Percentiles rank a stretch among this genome's conserved stretches.
Conservation (phyloP, 768 basidiomycete species). For the Mycena vitilis region DNA sequence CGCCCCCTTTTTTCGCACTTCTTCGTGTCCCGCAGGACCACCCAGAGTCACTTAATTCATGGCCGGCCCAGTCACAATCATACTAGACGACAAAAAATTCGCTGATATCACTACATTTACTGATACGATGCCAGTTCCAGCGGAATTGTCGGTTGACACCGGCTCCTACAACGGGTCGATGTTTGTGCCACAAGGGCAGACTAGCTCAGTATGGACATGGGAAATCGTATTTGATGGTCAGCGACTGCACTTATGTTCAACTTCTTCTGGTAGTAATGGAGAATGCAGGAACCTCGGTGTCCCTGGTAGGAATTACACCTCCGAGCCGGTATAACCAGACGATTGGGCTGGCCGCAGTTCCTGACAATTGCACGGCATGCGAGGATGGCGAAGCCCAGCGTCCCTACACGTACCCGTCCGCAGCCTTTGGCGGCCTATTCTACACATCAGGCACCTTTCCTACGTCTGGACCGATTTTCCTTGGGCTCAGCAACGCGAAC, state of each 20-base stretch:
- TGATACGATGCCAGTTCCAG: too few relatives aligned
- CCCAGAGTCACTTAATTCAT: neutral
- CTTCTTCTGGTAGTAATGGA: neutral
- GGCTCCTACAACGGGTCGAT: neutral
- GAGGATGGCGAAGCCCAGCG: too few relatives aligned
- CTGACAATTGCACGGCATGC: too few relatives aligned
- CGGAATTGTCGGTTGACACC: too few relatives aligned
- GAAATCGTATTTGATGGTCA: neutral
- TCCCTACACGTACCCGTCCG: neutral
- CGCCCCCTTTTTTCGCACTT: neutral
- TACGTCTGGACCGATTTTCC: neutral
- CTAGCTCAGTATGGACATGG: neutral
- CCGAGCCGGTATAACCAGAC: slow-evolving; percentile 9
- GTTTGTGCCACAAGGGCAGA: neutral
- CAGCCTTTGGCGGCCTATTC: slow-evolving; percentile 9
- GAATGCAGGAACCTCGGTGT: slow-evolving; percentile 2
- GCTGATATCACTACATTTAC: neutral
- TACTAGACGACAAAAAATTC: neutral
- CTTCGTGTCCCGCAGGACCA: neutral
- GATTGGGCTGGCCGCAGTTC: too few relatives aligned
- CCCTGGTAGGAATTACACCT: slow-evolving; percentile 3
- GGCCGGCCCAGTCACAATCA: slow-evolving; percentile 4
- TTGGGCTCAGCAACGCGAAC: slow-evolving; percentile 2
- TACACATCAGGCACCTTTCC: neutral
- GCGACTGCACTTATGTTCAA: neutral